These are phyloP conservation scores for Vigna angularis DNA, from an alignment of 306 rosid genomes.

Conservation along the genomic window DNA sequence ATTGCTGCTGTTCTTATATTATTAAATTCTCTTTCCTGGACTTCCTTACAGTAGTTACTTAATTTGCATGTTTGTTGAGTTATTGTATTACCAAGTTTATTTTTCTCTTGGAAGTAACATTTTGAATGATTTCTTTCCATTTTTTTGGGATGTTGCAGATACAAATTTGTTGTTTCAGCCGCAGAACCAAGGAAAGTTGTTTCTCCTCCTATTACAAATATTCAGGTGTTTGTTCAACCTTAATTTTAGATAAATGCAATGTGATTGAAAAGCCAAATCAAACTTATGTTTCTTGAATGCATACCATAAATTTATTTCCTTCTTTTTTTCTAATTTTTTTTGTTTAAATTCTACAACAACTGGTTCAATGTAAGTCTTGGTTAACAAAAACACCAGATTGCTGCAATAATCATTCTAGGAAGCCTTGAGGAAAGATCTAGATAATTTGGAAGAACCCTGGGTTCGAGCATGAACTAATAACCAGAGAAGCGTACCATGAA, in stretches of 20 bases:
- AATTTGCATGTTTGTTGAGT: neutral
- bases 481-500: neutral
- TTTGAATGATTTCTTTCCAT: constrained; percentile 33
- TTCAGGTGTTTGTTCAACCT: constrained; percentile 68
- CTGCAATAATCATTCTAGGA: neutral
- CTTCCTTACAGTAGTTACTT: constrained; percentile 8
- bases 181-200: constrained; percentile 86
- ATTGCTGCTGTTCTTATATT: constrained; percentile 22
- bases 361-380: neutral
- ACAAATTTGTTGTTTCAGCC: constrained; percentile 91
- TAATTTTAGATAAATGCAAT: constrained; percentile 4
- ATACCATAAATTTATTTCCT: neutral
- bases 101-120: constrained; percentile 23
- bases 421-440: neutral
- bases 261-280: constrained; percentile 3
- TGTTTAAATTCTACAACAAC: neutral
- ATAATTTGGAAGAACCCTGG: neutral
- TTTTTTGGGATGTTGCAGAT: constrained; percentile 63
- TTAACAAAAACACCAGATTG: neutral
- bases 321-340: neutral
- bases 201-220: constrained; percentile 87
- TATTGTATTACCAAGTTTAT: constrained; percentile 8
- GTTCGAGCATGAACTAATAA: neutral
- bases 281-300: neutral
- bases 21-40: constrained; percentile 6